Percentiles rank a stretch among this genome's conserved stretches.
phyloP scores from a whole-genome alignment of 805 yeast genomes.

The Zygoascus biomembranicola region DNA sequence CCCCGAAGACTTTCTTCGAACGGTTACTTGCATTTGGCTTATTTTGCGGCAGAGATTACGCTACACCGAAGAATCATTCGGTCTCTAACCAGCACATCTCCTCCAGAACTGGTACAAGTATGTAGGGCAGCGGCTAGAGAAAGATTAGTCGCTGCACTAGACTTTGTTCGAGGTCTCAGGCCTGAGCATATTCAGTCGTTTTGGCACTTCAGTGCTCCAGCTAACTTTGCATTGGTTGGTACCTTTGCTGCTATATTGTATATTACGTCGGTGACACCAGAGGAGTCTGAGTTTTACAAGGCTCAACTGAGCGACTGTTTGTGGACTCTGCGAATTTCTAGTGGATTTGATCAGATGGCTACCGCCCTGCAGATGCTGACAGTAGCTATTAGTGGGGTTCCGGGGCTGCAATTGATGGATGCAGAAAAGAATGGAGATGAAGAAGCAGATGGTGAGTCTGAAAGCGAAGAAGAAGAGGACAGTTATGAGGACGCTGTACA shows the following conservation, averaged over 20 bases:
- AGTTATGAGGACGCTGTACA: not conserved
- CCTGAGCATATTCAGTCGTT: conserved; percentile 81
- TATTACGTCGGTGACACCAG: conserved; percentile 47
- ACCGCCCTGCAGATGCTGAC: conserved; percentile 67
- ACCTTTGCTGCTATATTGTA: conserved; percentile 77
- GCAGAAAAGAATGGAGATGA: conserved; percentile 1
- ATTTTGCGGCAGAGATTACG: conserved; percentile 83
- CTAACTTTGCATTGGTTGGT: conserved; percentile 75
- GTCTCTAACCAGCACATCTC: conserved; percentile 33
- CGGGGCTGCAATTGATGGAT: conserved; percentile 28
- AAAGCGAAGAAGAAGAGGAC: conserved; percentile 1
- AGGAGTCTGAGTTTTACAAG: conserved; percentile 56
- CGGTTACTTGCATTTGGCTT: conserved; percentile 74
- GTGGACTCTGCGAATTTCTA: conserved; percentile 63
- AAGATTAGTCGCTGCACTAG: conserved; percentile 72
- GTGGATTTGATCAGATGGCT: conserved; percentile 73
- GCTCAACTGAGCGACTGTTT: conserved; percentile 69
- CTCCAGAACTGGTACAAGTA: conserved; percentile 49
- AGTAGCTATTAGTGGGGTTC: conserved; percentile 63
- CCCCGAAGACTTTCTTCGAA: conserved; percentile 36
- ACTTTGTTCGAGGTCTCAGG: conserved; percentile 63
- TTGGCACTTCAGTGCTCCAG: conserved; percentile 80
- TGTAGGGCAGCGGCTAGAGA: conserved; percentile 84
- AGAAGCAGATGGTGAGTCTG: conserved; percentile 1
- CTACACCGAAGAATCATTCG: conserved; percentile 51